A percentile compares a stretch with the other conserved stretches of the same genome.
Evolutionary conservation across 225 moss, liverwort and hornwort species (phyloP).

Genomic region (Bryum argenteum): DNA sequence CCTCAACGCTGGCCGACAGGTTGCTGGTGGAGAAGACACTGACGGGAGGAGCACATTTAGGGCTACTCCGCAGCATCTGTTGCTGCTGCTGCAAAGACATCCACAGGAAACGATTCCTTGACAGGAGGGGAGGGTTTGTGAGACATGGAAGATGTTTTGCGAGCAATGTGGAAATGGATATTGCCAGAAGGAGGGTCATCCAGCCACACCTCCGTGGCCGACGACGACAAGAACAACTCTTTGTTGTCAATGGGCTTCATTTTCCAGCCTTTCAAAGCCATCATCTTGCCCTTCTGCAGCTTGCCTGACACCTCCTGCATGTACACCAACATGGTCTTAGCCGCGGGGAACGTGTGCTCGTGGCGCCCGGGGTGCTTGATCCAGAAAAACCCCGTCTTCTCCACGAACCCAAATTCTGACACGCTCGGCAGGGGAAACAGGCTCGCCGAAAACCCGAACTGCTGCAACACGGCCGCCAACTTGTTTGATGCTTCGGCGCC

Average conservation of each 20-base stretch:
- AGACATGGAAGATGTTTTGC: background rate
- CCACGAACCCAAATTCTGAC: slow-evolving; percentile 43
- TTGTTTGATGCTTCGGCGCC: slow-evolving; percentile 32
- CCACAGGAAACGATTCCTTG: slow-evolving; percentile 32
- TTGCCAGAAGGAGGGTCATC: slow-evolving; percentile 32
- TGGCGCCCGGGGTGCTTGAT: slow-evolving; percentile 21
- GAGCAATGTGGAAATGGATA: slow-evolving; percentile 27
- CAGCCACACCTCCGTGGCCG: slow-evolving; percentile 27
- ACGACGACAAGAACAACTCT: slow-evolving; percentile 35
- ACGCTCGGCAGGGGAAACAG: slow-evolving; percentile 27
- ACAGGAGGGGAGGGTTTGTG: background rate
- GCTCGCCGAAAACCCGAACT: slow-evolving; percentile 33
- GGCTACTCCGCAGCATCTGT: background rate
- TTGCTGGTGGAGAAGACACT: background rate
- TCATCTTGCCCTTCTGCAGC: slow-evolving; percentile 28
- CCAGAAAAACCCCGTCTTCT: slow-evolving; percentile 45
- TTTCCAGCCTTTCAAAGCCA: slow-evolving; percentile 32
- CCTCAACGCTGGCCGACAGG: background rate
- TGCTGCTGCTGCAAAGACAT: slow-evolving; percentile 22
- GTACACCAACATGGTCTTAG: slow-evolving; percentile 33
- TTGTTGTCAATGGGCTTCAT: slow-evolving; percentile 32
- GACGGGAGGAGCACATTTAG: background rate
- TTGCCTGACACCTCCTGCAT: slow-evolving; percentile 40
- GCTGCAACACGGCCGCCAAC: slow-evolving; percentile 27
- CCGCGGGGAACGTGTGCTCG: slow-evolving; percentile 36